Percentiles rank a stretch among this genome's conserved stretches.
Evolutionary conservation across 2,329 filamentous ascomycete genomes (phyloP).

Genomic region (Aspergillus pseudotamarii): DNA sequence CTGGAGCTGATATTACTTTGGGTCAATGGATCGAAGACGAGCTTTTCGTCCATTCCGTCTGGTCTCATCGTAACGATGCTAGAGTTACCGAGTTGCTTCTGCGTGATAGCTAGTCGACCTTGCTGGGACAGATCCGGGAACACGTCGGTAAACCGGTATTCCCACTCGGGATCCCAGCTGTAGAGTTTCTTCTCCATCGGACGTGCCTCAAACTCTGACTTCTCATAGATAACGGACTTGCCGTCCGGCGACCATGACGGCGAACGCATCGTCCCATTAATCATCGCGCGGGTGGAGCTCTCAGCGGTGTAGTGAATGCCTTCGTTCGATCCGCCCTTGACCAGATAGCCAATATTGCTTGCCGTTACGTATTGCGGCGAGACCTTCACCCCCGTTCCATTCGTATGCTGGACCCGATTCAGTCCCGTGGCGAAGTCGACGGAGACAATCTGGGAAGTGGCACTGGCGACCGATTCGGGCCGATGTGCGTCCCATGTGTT

Average conservation of each 20-base stretch:
- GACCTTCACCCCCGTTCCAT: conserved; percentile 34
- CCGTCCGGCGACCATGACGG: conserved; percentile 40
- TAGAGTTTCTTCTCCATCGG: conserved; percentile 42
- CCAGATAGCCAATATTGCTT: conserved; percentile 26
- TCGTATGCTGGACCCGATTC: conserved; percentile 34
- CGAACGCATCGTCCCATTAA: conserved; percentile 19
- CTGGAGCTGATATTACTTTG: conserved; percentile 21
- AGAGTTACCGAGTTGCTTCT: conserved; percentile 46
- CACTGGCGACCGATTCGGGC: conserved; percentile 17
- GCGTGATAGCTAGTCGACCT: conserved; percentile 37
- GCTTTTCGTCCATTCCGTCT: conserved; percentile 27
- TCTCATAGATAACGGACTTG: conserved; percentile 28
- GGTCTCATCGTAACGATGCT: conserved; percentile 39
- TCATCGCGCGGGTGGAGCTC: conserved; percentile 3
- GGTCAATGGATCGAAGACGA: conserved; percentile 31
- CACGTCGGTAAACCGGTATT: conserved; percentile 49
- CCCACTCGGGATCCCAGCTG: conserved; percentile 45
- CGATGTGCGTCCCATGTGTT: conserved; percentile 43
- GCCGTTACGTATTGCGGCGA: conserved; percentile 37
- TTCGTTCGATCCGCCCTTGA: conserved; percentile 24
- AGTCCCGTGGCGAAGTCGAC: conserved; percentile 46
- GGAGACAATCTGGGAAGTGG: conserved; percentile 28
- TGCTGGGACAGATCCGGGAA: conserved; percentile 39
- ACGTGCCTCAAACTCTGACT: conserved; percentile 32
- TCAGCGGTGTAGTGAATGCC: conserved; percentile 34